Percentiles rank a stretch among this genome's conserved stretches.
These are phyloP conservation scores for Suhomyces sp. DNA, from an alignment of 805 yeast genomes.

Conservation along the genomic window DNA sequence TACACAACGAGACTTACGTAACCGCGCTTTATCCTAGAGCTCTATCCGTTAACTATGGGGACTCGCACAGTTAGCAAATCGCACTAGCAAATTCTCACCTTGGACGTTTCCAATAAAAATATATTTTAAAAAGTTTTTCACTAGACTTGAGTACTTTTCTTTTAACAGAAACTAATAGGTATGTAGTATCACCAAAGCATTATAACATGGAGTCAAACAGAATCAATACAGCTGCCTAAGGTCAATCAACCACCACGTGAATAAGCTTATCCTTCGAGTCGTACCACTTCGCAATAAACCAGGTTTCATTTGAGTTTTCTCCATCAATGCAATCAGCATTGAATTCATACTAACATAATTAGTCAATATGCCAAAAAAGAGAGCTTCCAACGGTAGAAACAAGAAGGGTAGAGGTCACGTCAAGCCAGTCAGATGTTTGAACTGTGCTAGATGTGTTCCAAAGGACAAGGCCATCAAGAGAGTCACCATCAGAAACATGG, in stretches of 20 bases:
- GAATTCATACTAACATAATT: constrained; percentile 21
- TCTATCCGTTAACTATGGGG: neutral
- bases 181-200: constrained; percentile 7
- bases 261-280: neutral
- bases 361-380: constrained; percentile 97
- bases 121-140: constrained; percentile 8
- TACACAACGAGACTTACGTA: constrained; percentile 1
- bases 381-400: constrained; percentile 99
- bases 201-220: neutral
- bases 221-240: neutral
- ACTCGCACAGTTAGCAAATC: constrained; percentile 1
- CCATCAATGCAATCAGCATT: neutral
- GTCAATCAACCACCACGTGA: neutral
- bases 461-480: constrained; percentile 99
- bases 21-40: neutral
- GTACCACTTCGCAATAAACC: neutral
- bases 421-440: constrained; percentile 98
- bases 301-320: neutral
- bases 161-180: constrained; percentile 15
- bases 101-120: constrained; percentile 5
- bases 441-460: constrained; percentile 99
- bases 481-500: constrained; percentile 99
- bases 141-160: constrained; percentile 5
- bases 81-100: constrained; percentile 2
- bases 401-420: constrained; percentile 99